Evolutionary conservation across 129 eudicot genomes (phyloP), one percentile per base, ranked within the genome.

Genomic region (Flaveria sonorensis): DNA sequence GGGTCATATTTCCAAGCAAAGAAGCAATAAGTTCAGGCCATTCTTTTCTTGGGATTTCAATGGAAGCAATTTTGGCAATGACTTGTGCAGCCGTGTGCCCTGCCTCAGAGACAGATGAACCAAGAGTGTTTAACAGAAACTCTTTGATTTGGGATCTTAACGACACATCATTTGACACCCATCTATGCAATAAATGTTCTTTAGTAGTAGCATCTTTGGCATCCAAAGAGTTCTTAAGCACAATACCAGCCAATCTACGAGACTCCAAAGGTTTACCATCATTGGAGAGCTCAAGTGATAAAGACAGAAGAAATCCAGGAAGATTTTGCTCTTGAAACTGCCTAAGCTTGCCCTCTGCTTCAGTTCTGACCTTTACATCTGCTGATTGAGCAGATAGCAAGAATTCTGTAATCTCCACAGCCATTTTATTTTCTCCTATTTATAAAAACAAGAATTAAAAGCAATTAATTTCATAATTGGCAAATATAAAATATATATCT

Each of bases 31-130:
- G 90, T 8, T 90, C 96, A 1, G 98, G 96, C 98, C 98, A 93
- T 52, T 87, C 92, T 74, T 93, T 93, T 72, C 85, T 74, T 9
- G 98, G 96, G 46, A 93, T 77, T 76, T 93, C 98, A 46, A 93
- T 88, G 18, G 89, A 80, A 55, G 98, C 96, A 63, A 90, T 80
- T 85, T 93, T 93, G 36, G 98, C 98, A 76, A 93, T 84, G 16
- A 90, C 98, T 79, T 93, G 98, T 6, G 96, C 88, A 42, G 98
- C 92, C 53, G 96, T 90, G 72, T 90, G 96, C 60, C 90, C 85
- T 28, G 92, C 98, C 43, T 93, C 98, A 23, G 83, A 82, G 11
- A 86, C 88, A 24, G 92, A 77, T 47, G 98, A 90, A 13, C 90
- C 93, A 67, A 93, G 95, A 46, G 96, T 93, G 52, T 70, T 83